Evolutionary conservation across 2,329 filamentous ascomycete genomes (phyloP), one percentile per base, ranked within the genome.

Genomic region (Purpureocillium takamizusanense): DNA sequence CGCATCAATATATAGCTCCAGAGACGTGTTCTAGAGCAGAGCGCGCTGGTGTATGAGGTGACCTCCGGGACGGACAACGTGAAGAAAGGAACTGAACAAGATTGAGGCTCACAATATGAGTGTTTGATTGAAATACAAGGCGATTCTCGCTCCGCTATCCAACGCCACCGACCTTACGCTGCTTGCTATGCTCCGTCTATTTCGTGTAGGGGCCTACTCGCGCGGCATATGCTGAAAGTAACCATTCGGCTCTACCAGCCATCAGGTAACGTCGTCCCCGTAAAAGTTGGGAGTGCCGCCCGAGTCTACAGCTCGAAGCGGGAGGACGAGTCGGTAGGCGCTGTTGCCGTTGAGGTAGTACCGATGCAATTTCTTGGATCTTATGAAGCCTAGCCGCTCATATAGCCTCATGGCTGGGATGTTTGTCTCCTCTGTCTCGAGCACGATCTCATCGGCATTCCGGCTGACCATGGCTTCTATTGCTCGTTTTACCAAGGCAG

Each of bases 271-370:
- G n/a, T 59, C 53, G 2, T 51, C 59, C 17, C 60, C 58, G 16
- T 61, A 54, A 3, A 57, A 59, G 25, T 62, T 60, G 7, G 56
- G 48, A 4, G 54, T 53, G 7, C 54, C 54, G 36, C 70, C 66
- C 3, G 59, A 52, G 35, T 71, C 66, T 29, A 65, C 46, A 3
- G 64, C 51, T 55, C 83, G 89, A 37, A 95, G 65, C 46, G 89
- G 82, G 29, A 98, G 62, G 7, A 97, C 80, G 37, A 98, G 68
- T 31, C 92, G 75, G 59, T 92, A 98, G 2, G 92, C 92, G 40
- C 88, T 94, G 57, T 87, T 98, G 10, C 92, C 92, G 55, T 97
- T 98, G 31, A 98, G 67, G 52, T 98, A 98, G 57, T 98, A 98
- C 32, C 92, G 74, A 61, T 97, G 89, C 38, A 98, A 64, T 43